These are phyloP conservation scores for Alternaria tenuissima DNA, from an alignment of 2,329 filamentous ascomycete species.

Conservation along the genomic window DNA sequence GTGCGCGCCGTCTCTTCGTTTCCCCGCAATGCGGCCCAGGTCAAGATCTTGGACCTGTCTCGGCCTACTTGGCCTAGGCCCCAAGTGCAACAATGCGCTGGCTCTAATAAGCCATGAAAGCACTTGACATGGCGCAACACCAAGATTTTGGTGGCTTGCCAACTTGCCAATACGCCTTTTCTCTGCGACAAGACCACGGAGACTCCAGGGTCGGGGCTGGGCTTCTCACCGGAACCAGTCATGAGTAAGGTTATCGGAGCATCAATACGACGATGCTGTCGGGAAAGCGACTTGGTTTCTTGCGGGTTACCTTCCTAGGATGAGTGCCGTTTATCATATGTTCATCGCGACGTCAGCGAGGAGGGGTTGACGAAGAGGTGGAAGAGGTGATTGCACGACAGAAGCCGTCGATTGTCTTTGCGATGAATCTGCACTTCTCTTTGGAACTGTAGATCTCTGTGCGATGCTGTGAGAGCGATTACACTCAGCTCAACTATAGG, in stretches of 20 bases:
- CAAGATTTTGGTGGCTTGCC: constrained; percentile 36
- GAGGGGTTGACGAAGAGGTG: not conserved
- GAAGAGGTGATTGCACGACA: not conserved
- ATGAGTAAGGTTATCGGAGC: constrained; percentile 14
- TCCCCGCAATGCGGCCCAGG: constrained; percentile 23
- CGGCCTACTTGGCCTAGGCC: constrained; percentile 32
- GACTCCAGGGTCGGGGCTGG: constrained; percentile 17
- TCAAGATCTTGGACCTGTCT: constrained; percentile 28
- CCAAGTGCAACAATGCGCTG: constrained; percentile 19
- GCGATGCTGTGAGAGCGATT: constrained; percentile 5
- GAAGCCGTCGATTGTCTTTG: not conserved
- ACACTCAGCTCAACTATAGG: not conserved
- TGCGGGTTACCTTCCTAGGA: constrained; percentile 14
- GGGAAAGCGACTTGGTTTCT: constrained; percentile 21
- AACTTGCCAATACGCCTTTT: constrained; percentile 36
- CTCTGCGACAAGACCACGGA: constrained; percentile 29
- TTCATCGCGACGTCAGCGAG: constrained; percentile 4
- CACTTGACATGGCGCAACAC: constrained; percentile 19
- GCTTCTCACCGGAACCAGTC: constrained; percentile 19
- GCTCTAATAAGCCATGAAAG: constrained; percentile 16
- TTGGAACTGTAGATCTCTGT: not conserved
- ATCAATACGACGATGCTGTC: not conserved
- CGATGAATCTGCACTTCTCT: not conserved
- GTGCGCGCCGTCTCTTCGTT: not conserved
- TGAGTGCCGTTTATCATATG: not conserved